Evolutionary conservation across 1,284 basidiomycete genomes (phyloP).

Genomic region (Gomphus bonarii): DNA sequence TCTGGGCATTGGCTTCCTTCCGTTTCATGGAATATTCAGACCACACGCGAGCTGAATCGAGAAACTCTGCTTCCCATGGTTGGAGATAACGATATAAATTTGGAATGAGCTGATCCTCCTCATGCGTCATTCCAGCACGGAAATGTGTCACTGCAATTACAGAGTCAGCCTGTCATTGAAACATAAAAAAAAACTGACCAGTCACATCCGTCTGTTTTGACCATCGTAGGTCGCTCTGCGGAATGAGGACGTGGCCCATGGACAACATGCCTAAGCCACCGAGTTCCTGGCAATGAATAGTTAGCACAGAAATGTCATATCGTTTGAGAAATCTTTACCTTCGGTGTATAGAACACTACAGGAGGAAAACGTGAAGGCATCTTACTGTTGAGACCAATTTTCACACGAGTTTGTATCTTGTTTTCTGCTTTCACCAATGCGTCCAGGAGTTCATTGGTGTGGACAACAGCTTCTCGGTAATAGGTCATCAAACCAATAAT

Average conservation of each 20-base stretch:
- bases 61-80: conserved; percentile 98
- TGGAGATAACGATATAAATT: conserved; percentile 97
- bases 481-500: conserved; percentile 95
- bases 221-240: conserved; percentile 95
- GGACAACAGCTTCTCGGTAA: conserved; percentile 98
- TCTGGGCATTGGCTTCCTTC: conserved; percentile 97
- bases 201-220: conserved; percentile 97
- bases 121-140: conserved; percentile 94
- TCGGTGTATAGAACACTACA: conserved; percentile 93
- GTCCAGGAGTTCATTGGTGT: conserved; percentile 93
- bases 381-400: conserved; percentile 97
- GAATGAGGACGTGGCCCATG: conserved; percentile 98
- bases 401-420: conserved; percentile 98
- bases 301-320: neutral
- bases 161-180: conserved; percentile 15
- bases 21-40: conserved; percentile 99
- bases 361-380: conserved; percentile 99
- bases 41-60: conserved; percentile 98
- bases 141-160: conserved; percentile 72
- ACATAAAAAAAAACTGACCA: conserved; percentile 27
- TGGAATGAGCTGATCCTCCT: conserved; percentile 91
- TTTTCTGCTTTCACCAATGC: conserved; percentile 94
- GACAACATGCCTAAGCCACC: conserved; percentile 99
- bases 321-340: conserved; percentile 30
- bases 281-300: conserved; percentile 47